Percentiles rank a stretch among this genome's conserved stretches.
These are phyloP conservation scores for Endocarpon pusillum DNA, from an alignment of 495 filamentous ascomycete species.

Conservation along the genomic window DNA sequence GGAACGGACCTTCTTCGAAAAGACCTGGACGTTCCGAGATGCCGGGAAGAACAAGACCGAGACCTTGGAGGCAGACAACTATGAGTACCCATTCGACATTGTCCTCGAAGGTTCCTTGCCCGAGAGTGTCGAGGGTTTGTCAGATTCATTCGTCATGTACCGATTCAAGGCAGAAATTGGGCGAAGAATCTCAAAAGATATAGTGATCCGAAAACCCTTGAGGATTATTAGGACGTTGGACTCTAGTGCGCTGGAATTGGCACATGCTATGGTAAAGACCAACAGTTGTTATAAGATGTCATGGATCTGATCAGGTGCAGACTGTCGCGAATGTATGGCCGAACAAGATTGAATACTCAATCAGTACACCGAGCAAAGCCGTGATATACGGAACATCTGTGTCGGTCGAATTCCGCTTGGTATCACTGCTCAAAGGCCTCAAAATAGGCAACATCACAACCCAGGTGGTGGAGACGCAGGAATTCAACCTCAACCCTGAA, in stretches of 20 bases:
- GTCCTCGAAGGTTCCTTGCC: constrained; percentile 56
- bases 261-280: constrained; percentile 57
- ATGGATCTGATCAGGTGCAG: constrained; percentile 22
- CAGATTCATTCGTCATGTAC: constrained; percentile 67
- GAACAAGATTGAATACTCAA: constrained; percentile 84
- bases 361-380: constrained; percentile 76
- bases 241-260: constrained; percentile 61
- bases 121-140: constrained; percentile 79
- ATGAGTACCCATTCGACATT: constrained; percentile 81
- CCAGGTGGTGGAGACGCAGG: constrained; percentile 62
- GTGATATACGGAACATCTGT: constrained; percentile 78
- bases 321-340: constrained; percentile 89
- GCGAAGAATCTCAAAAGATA: constrained; percentile 63
- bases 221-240: constrained; percentile 78
- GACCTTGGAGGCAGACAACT: constrained; percentile 56
- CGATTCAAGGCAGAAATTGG: constrained; percentile 76
- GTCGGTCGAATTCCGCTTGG: constrained; percentile 60
- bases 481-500: constrained; percentile 37
- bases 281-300: constrained; percentile 2
- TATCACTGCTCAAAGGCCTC: constrained; percentile 74
- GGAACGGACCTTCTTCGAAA: constrained; percentile 37
- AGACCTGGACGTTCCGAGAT: constrained; percentile 36
- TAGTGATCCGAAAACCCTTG: constrained; percentile 60
- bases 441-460: constrained; percentile 59
- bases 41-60: constrained; percentile 35